Base-by-base conservation (phyloP, 345 rosid species). In the Eucalyptus leucophloia region DNA sequence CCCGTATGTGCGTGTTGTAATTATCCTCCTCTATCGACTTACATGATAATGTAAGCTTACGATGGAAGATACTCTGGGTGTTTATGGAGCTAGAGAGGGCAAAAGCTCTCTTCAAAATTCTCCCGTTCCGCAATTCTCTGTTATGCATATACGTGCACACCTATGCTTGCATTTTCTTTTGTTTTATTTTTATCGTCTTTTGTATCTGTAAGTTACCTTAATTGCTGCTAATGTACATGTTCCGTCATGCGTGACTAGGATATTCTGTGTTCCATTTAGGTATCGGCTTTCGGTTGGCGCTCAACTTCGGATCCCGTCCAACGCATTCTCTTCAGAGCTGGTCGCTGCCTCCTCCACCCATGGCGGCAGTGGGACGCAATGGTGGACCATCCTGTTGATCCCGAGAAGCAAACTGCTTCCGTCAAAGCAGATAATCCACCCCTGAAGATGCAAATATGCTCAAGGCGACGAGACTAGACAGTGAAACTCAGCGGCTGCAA, bases 251-350 rank as follows among this genome's bases (percentile, higher is more conserved):
- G 45, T 15, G 51, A 15, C 51, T 49, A 49, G 7, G 15, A 49
- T 49, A 49, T 49, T 49, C 5, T 45, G 32, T 32, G 6, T 5
- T 50, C 80, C 49, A 23, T 42, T 82, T 42, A 98, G 98, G 93
- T 98, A 98, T 90, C 96, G 99, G 99, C 90, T 97, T 88, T 97
- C 99, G 24, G 97, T 96, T 77, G 99, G 99, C 91, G 98, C 98
- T 86, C 98, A 96, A 93, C 94, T 98, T 89, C 98, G 53, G 96
- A 97, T 26, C 99, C 98, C 4, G 96, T 96, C 88, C 95, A 96
- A 83, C 95, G 93, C 67, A 93, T 96, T 86, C 96, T 97, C 47
- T 97, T 95, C 92, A 93, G 99, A 91, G 95, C 99, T n/a, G 98
- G 49, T 23, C 97, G 86, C 94, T 98, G n/a, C 99, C 99, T n/a